Evolutionary conservation across 768 basidiomycete genomes (phyloP).

Genomic region (Dictyophora rubrovolvata): DNA sequence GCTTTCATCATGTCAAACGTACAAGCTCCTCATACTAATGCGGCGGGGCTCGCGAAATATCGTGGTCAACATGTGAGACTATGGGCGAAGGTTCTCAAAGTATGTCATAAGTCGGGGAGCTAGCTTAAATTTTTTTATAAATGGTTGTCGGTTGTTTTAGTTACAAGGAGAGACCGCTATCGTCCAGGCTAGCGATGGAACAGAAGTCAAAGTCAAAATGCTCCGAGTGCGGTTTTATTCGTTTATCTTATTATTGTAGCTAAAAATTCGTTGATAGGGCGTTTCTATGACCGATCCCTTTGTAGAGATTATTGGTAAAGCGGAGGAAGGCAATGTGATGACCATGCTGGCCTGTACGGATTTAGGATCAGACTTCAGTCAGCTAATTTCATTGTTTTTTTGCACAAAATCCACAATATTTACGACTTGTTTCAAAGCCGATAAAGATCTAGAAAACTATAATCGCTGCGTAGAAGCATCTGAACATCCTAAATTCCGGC

Average conservation of each 20-base stretch:
- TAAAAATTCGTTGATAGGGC: conserved; percentile 22
- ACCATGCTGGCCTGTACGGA: conserved; percentile 42
- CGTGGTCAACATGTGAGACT: conserved; percentile 48
- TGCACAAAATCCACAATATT: neutral
- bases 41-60: conserved; percentile 42
- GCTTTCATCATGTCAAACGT: conserved; percentile 17
- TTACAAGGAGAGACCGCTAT: conserved; percentile 35
- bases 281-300: conserved; percentile 40
- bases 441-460: conserved; percentile 6
- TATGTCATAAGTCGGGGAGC: conserved; percentile 27
- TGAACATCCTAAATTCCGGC: conserved; percentile 5
- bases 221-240: conserved; percentile 25
- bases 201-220: conserved; percentile 42
- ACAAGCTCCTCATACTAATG: conserved; percentile 48
- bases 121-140: conserved; percentile 1
- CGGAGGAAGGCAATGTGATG: conserved; percentile 43
- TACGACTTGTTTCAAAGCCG: neutral
- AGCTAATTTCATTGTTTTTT: too few species aligned
- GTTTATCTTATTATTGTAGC: neutral
- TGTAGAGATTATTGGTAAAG: conserved; percentile 60
- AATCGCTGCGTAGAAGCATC: conserved; percentile 5
- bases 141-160: conserved; percentile 15
- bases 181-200: conserved; percentile 60
- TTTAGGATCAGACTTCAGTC: conserved; percentile 56
- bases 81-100: conserved; percentile 49